Conservation (phyloP, 345 rosid genomes). For the Adansonia digitata region DNA sequence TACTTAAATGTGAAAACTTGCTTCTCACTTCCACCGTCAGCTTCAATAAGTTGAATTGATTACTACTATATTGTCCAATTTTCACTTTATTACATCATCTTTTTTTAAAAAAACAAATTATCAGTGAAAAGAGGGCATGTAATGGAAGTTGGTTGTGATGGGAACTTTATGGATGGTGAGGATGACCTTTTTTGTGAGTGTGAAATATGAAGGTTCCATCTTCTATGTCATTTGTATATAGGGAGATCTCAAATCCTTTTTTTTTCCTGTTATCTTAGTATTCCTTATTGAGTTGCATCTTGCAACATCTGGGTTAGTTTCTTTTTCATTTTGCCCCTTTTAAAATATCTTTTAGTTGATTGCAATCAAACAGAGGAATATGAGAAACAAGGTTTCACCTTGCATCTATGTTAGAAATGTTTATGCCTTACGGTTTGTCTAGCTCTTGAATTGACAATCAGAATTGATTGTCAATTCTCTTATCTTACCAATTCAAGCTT, state of each 20-base stretch:
- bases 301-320: neutral
- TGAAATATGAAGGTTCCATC: neutral
- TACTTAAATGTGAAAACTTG: neutral
- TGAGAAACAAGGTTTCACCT: neutral
- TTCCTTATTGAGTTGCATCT: neutral
- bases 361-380: neutral
- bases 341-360: too few relatives aligned
- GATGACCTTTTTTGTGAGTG: neutral
- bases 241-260: neutral
- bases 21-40: neutral
- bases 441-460: neutral
- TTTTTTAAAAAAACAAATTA: too few relatives aligned
- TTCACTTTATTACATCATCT: neutral
- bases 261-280: neutral
- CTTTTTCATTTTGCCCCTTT: neutral
- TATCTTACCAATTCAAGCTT: conserved; percentile 15
- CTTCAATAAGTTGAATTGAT: neutral
- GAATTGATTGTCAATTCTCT: conserved; percentile 12
- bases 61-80: neutral
- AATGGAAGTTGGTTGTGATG: neutral
- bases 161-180: neutral
- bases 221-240: neutral
- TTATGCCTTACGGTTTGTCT: neutral
- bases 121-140: neutral
- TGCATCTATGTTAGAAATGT: neutral